Evolutionary conservation across 805 yeast species (phyloP), one percentile per base, ranked within the genome.

Genomic region (Maudiozyma saulgeensis): DNA sequence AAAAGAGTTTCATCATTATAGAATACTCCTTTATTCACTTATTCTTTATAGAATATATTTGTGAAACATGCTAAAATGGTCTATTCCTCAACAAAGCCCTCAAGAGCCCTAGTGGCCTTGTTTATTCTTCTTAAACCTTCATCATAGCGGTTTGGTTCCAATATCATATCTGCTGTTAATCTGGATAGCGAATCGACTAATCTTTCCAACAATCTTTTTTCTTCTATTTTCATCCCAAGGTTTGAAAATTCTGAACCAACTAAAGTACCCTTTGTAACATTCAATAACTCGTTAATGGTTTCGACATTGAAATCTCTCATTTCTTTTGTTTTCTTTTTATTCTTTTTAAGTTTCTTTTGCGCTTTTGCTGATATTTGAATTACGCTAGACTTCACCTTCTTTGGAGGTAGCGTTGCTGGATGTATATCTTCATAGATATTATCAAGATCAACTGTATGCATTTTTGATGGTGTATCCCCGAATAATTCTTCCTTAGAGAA

Each of bases 81-180:
- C n/a, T 23, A 42, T 19, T 16, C 15, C 1, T 19, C 26, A 11
- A 12, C 37, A 15, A 78, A 91, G 1, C 97, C 98, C 61, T 91
- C 97, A 45, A 91, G 71, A 0, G 89, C 93, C 49, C 84, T 72
- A 51, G 89, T 76, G 0, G 96, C 97, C 57, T 82, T 82, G 56
- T 84, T 87, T 56, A 91, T 70, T 55, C 97, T 72, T 53, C 79
- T 75, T 43, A 87, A 76, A 12, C 96, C 96, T 52, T 87, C 88
- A 15, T 80, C 81, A 51, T 84, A 81, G 58, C 91, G 79, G 25
- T 78, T 78, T 32, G 87, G 87, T 63, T 91, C 96, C 48, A 86
- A 62, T 49, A 89, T 84, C 86, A 91, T 88, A 60, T 89, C 96
- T 47, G 90, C 87, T 2, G 96, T 87, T 51, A 91, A 74, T 57